Base-by-base conservation (phyloP, 169 alveolate species). In the Plasmodium coatneyi region DNA sequence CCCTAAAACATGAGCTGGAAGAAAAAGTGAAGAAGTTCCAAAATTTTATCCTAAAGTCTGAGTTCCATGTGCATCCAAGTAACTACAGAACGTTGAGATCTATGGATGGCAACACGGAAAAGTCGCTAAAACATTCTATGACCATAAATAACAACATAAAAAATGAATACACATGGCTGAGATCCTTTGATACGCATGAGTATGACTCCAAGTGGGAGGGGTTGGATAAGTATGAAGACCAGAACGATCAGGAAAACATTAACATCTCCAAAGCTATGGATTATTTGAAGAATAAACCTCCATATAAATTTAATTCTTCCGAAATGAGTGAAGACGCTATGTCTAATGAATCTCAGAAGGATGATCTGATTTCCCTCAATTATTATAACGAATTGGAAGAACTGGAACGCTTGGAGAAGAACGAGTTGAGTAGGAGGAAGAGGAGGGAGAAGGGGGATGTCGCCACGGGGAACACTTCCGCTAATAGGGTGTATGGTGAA, bases 11-110 rank as follows among this genome's bases (percentile, higher is more conserved):
- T 71, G 97, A 96, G 74, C 79, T 96, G 94, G 96, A 96, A 83
- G 95, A 92, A 86, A 96, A 96, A 86, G 95, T 96, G 56, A 92
- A 92, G 78, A 96, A 96, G 72, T 96, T 93, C 84, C 97, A 96
- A 95, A 95, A 96, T 71, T 95, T 96, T 81, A 96, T 96, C 49
- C 80, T 96, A 72, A 96, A 96, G 60, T 94, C 97, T 22, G 95
- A 96, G 74, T 86, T 87, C 16, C 83, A 90, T 30, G 82, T 91
- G n/a, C 78, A 81, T 19, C 76, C 92, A 39, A 52, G 14, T 71
- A 87, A 78, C 82, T 80, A 83, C 83, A 70, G 92, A n/a, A 76
- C 82, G 10, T 93, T 80, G 25, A 80, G 92, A 19, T 91, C 95
- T 39, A 80, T 91, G 3, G 95, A 91, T 78, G 92, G 30, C 16